Base-by-base conservation (phyloP, 2,329 filamentous ascomycete species). In the Aspergillus luchuensis region DNA sequence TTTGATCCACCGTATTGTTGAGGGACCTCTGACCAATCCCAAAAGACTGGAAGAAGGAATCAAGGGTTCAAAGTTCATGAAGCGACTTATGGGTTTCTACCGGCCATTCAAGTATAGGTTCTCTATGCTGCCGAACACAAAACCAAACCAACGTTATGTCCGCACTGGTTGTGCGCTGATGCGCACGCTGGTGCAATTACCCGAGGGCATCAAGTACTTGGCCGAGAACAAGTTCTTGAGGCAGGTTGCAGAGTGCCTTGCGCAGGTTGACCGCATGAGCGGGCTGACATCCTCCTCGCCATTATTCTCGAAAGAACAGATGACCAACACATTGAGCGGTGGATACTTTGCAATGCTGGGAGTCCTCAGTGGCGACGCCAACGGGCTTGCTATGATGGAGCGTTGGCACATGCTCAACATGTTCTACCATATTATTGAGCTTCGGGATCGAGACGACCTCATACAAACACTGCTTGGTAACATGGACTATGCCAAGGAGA, bases 401-500 rank as follows among this genome's bases (percentile, higher is more conserved):
- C 84, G 92, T 69, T 98, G 95, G 94, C 91, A 92, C 69, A 96
- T 99, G 84, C 93, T 97, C 79, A 98, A 98, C 76, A 99, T 99
- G 92, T 96, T 98, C 83, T 99, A 99, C 74, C 95, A 98, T 76
- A 97, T 99, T 63, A 86, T 97, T 60, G 94, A 98, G 71, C 82
- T 97, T 48, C 92, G 91, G 69, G 90, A 95, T 75, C 89, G 95
- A 2, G 92, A 94, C 49, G 95, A 99, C 74, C 82, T 99, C 61
- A 92, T 98, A 73, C 92, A 93, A 72, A 84, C 94, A 8, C 84
- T 99, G 33, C 83, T 99, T 8, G 89, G 90, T 52, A 95, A 93
- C 70, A 93, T 99, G 77, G 94, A 99, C 77, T 99, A 97, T 73
- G 90, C 88, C 19, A 81, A 96, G 23, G 88, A 90, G 64, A 94